Conservation (phyloP, 805 yeast genomes). For the Ogataea chonburiensis region DNA sequence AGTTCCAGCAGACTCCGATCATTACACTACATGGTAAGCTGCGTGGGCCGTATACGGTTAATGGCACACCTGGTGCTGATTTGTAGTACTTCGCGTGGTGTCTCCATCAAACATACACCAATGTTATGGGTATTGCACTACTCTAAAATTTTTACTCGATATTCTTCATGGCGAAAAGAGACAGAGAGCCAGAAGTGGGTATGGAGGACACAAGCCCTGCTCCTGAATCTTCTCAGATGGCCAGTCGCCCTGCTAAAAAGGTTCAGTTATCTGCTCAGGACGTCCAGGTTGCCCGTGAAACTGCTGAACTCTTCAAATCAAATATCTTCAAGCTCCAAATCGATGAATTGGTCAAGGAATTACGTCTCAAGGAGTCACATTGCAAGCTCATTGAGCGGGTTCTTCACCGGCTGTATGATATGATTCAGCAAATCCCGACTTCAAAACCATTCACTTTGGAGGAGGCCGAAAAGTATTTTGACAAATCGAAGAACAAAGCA, state of each 20-base stretch:
- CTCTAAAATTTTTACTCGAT: conserved; percentile 12
- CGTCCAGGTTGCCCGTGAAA: conserved; percentile 86
- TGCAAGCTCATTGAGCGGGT: conserved; percentile 68
- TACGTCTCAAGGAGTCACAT: conserved; percentile 69
- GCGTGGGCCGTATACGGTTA: too few species aligned
- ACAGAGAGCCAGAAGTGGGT: conserved; percentile 9
- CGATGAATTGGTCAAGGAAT: conserved; percentile 83
- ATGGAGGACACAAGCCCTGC: background rate
- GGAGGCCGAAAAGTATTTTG: conserved; percentile 58
- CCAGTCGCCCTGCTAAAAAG: conserved; percentile 1
- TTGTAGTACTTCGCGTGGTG: too few species aligned
- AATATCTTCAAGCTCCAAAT: conserved; percentile 94
- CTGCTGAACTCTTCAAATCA: conserved; percentile 91
- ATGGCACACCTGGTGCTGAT: too few species aligned
- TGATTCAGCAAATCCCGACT: conserved; percentile 64
- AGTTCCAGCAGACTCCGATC: too few species aligned
- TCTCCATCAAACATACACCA: too few species aligned
- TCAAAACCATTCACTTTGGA: conserved; percentile 49
- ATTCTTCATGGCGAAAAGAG: conserved; percentile 10
- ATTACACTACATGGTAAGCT: too few species aligned
- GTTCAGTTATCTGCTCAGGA: conserved; percentile 63
- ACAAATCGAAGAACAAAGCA: conserved; percentile 44
- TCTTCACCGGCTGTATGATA: conserved; percentile 67
- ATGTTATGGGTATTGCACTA: conserved; percentile 12
- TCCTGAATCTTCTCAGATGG: background rate